phyloP scores from a whole-genome alignment of 495 filamentous ascomycete genomes.

The Penicillium silybi region DNA sequence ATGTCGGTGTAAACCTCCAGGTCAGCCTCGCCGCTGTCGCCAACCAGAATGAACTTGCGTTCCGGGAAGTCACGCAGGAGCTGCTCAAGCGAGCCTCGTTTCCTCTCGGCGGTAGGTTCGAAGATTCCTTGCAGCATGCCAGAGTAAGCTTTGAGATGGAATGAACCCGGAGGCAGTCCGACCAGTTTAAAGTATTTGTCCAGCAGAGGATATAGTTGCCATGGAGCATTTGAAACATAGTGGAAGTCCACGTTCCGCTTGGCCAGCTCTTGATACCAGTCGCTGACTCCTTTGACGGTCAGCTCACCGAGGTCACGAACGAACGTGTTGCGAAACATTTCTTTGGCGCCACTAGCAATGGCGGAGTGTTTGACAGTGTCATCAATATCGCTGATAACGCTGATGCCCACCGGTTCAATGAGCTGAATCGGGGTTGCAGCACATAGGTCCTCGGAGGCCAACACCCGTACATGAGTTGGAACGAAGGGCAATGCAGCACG shows the following conservation, averaged over 20 bases:
- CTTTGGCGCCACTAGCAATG: constrained; percentile 76
- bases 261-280: constrained; percentile 79
- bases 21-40: constrained; percentile 95
- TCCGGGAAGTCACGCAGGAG: constrained; percentile 87
- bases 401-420: constrained; percentile 77
- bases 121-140: constrained; percentile 98
- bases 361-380: constrained; percentile 97
- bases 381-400: constrained; percentile 95
- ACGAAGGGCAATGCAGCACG: constrained; percentile 81
- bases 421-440: constrained; percentile 69
- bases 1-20: constrained; percentile 96
- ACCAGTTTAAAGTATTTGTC: constrained; percentile 76
- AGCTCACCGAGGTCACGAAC: constrained; percentile 78
- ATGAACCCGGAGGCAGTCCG: constrained; percentile 78
- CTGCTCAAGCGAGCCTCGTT: constrained; percentile 79
- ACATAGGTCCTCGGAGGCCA: constrained; percentile 83
- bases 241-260: constrained; percentile 80
- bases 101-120: constrained; percentile 92
- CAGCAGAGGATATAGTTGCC: constrained; percentile 90
- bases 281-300: constrained; percentile 76
- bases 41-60: constrained; percentile 84
- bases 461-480: constrained; percentile 80
- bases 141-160: constrained; percentile 92
- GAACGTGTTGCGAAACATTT: constrained; percentile 95
- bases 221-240: constrained; percentile 92